Percentiles rank a stretch among this genome's conserved stretches.
Conservation (phyloP, 768 basidiomycete genomes). For the Vararia minispora region DNA sequence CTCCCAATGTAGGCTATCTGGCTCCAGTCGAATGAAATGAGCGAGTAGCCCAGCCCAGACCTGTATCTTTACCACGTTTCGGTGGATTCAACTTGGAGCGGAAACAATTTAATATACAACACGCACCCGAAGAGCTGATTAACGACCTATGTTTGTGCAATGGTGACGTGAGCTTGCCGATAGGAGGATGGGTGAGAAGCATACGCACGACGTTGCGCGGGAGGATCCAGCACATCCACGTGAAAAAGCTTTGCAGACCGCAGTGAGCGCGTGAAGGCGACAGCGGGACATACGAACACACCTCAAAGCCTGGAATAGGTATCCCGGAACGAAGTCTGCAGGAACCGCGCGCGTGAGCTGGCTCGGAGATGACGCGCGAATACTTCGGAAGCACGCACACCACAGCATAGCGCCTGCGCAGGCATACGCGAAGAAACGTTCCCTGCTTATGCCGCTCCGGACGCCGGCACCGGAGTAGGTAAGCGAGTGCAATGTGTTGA, state of each 20-base stretch:
- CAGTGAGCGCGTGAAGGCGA: constrained; percentile 21
- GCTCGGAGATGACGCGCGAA: background rate
- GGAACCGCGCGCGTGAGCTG: constrained; percentile 9
- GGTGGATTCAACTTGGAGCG: background rate
- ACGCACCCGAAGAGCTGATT: constrained; percentile 48
- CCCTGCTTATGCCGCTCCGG: constrained; percentile 54
- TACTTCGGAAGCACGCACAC: constrained; percentile 36
- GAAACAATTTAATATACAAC: constrained; percentile 1
- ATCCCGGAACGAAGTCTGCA: constrained; percentile 33
- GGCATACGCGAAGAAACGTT: constrained; percentile 62
- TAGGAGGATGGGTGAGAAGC: background rate
- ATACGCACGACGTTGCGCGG: constrained; percentile 24
- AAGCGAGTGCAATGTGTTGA: constrained; percentile 67
- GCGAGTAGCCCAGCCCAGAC: constrained; percentile 18
- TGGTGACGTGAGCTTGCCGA: background rate
- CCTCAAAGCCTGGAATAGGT: constrained; percentile 22
- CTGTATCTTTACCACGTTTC: background rate
- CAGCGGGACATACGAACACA: background rate
- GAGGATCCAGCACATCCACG: constrained; percentile 35
- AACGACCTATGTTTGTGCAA: constrained; percentile 16
- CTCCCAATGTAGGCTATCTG: constrained; percentile 27
- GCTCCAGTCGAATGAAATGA: constrained; percentile 30
- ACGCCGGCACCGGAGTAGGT: constrained; percentile 51
- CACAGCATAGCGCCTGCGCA: constrained; percentile 45
- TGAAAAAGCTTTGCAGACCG: constrained; percentile 17